phyloP scores from a whole-genome alignment of 2,329 filamentous ascomycete species.

The Metarhizium robertsii region DNA sequence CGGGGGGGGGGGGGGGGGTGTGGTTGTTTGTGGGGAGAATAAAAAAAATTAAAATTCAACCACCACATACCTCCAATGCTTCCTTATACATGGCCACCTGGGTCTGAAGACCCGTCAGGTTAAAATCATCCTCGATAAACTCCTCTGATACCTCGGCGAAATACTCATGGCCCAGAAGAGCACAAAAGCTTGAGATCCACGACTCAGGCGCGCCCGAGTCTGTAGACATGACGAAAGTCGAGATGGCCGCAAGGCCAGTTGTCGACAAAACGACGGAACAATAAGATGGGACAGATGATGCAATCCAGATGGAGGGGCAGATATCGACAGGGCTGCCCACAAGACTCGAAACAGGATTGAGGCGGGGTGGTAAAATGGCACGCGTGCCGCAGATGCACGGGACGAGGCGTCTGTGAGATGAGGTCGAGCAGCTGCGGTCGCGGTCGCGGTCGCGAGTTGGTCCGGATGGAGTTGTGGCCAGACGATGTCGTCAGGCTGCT shows the following conservation, averaged over 20 bases:
- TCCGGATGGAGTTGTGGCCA: neutral
- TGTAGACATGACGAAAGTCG: slow-evolving; percentile 39
- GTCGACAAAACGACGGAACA: neutral
- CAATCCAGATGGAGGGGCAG: neutral
- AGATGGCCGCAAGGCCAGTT: slow-evolving; percentile 1
- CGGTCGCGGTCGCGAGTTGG: neutral
- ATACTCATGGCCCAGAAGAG: slow-evolving; percentile 91
- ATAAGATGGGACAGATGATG: neutral
- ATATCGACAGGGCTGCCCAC: slow-evolving; percentile 1
- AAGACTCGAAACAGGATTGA: slow-evolving; percentile 1
- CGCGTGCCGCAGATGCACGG: slow-evolving; percentile 1
- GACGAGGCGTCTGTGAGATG: neutral
- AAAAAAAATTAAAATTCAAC: neutral
- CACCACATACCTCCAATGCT: slow-evolving; percentile 62
- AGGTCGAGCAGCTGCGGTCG: neutral
- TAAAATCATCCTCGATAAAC: slow-evolving; percentile 99
- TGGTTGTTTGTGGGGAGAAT: too few species aligned
- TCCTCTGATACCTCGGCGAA: slow-evolving; percentile 98
- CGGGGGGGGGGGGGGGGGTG: neutral
- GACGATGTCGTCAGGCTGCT: neutral
- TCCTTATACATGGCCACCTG: slow-evolving; percentile 99
- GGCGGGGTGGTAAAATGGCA: slow-evolving; percentile 1
- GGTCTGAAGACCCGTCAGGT: slow-evolving; percentile 86
- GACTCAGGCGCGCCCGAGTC: slow-evolving; percentile 64
- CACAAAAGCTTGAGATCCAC: slow-evolving; percentile 97